These are phyloP conservation scores for Cucumis melo DNA, from an alignment of 306 rosid genomes.

Conservation along the genomic window DNA sequence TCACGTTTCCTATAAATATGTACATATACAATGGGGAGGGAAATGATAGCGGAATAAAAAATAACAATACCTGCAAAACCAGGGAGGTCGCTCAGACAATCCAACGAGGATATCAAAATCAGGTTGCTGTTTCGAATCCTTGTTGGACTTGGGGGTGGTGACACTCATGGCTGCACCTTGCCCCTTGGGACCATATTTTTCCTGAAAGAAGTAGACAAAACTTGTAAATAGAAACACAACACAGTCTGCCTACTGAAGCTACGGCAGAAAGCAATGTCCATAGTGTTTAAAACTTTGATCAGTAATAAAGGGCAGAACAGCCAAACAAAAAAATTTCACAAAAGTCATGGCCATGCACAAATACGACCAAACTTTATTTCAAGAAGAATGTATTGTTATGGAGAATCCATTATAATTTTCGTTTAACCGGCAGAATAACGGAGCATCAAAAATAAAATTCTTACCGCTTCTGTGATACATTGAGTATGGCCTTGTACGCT, in stretches of 20 bases:
- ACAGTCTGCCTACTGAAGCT: neutral
- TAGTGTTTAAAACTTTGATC: neutral
- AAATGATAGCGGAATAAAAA: neutral
- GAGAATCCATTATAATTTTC: neutral
- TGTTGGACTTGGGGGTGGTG: constrained; percentile 38
- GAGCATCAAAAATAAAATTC: neutral
- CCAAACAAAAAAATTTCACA: neutral
- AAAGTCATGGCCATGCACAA: neutral
- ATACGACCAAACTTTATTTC: neutral
- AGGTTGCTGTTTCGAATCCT: constrained; percentile 38
- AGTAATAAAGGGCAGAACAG: neutral
- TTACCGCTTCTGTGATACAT: constrained; percentile 78
- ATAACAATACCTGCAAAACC: constrained; percentile 70
- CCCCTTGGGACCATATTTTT: constrained; percentile 95
- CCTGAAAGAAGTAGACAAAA: constrained; percentile 30
- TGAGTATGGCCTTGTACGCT: constrained; percentile 72
- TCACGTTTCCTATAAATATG: neutral
- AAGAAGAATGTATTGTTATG: too few species aligned
- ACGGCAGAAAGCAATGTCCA: neutral
- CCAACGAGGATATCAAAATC: constrained; percentile 73
- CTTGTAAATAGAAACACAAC: neutral
- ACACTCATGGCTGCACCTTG: constrained; percentile 38
- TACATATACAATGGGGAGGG: too few species aligned
- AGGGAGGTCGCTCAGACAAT: constrained; percentile 77
- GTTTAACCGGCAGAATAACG: neutral